Evolutionary conservation across 2,329 filamentous ascomycete species (phyloP), one percentile per base, ranked within the genome.

Genomic region (Botrytis deweyae): DNA sequence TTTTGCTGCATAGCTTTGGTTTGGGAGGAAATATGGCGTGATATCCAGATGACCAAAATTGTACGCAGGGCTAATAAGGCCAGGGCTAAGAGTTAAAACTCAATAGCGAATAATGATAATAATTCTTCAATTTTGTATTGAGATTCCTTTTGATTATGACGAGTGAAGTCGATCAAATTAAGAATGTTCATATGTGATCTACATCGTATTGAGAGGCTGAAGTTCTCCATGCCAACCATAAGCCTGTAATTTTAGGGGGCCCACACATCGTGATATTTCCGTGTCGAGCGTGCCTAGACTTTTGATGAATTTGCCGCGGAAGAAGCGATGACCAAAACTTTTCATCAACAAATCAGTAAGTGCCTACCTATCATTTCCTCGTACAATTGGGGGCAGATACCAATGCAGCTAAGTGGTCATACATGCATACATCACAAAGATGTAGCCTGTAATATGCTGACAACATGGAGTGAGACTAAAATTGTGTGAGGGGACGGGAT

Each of bases 71-170:
- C 66, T 42, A 64, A n/a, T 42, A 64, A n/a, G n/a, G 58, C 40
- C 20, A 71, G 69, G 33, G 40, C 69, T 52, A 20, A 38, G 29
- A 40, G 29, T 70, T 70, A 38, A 69, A n/a, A 33, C 68, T 62
- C 42, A 5, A 46, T 63, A 70, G 68, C 68, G 68, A 70, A 46
- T 70, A 70, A 70, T 70, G 38, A 44, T 69, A 69, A 69, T 69
- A 42, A 69, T 40, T 40, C 25, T 58, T 69, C 36, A 69, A 69
- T 69, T 58, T 69, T 69, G 66, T 33, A 68, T 22, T 8, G 9
- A 42, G 25, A 4, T 42, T 55, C 16, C 25, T 29, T 20, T 55
- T 42, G 33, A 38, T 55, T 14, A 36, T 42, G 16, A 42, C 22
- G 6, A 9, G 49, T 55, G 44, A 66, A 52, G n/a, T 49, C 10